Evolutionary conservation across 768 basidiomycete species (phyloP).

Genomic region (Coprinellus micaceus): DNA sequence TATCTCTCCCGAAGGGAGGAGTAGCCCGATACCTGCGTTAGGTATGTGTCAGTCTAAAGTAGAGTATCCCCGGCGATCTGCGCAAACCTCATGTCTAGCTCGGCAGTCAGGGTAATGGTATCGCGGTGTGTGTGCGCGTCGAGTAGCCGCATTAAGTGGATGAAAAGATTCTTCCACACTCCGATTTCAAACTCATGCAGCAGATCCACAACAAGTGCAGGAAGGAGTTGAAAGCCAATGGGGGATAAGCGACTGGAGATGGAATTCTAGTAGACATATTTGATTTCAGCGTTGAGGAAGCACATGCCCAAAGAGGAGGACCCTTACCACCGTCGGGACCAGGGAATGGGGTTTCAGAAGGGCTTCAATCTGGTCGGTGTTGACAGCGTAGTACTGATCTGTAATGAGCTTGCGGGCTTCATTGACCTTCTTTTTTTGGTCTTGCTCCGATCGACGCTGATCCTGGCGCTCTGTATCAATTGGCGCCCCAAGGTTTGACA

Average conservation of each 20-base stretch:
- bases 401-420: neutral
- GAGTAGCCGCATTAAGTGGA: constrained; percentile 32
- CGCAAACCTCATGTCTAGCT: constrained; percentile 22
- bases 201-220: constrained; percentile 29
- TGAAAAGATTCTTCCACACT: constrained; percentile 33
- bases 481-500: neutral
- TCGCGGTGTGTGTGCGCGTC: constrained; percentile 8
- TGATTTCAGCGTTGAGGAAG: too few relatives aligned
- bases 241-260: too few relatives aligned
- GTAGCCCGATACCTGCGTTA: constrained; percentile 12
- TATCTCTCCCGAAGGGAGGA: constrained; percentile 15
- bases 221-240: too few relatives aligned
- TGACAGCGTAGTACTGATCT: neutral
- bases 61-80: too few relatives aligned
- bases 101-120: constrained; percentile 15
- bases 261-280: too few relatives aligned
- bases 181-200: constrained; percentile 39
- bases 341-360: neutral
- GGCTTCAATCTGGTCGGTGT: neutral
- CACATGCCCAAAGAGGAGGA: too few relatives aligned
- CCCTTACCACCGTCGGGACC: too few relatives aligned
- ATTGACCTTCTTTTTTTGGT: neutral
- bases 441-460: neutral
- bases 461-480: neutral
- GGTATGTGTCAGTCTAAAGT: too few relatives aligned